A percentile compares a stretch with the other conserved stretches of the same genome.
phyloP scores from a whole-genome alignment of 2,329 filamentous ascomycete species.

The Pezicula carpinea region DNA sequence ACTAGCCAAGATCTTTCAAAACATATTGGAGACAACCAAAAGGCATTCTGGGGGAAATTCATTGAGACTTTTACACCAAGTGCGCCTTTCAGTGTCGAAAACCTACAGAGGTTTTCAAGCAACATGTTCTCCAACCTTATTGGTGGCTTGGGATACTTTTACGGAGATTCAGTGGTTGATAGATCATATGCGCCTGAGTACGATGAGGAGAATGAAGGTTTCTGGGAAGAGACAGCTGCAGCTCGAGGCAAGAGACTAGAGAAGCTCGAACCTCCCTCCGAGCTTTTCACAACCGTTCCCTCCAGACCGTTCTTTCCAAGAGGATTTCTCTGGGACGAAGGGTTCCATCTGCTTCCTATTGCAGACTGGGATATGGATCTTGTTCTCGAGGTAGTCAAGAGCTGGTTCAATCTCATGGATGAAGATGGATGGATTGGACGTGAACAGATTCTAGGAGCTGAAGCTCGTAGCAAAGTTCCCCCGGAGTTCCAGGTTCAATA shows the following conservation, averaged over 20 bases:
- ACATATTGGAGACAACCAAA: slow-evolving; percentile 61
- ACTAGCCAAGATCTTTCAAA: slow-evolving; percentile 61
- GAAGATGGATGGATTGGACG: slow-evolving; percentile 96
- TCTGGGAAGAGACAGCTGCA: slow-evolving; percentile 87
- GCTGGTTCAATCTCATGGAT: slow-evolving; percentile 95
- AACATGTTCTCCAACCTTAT: slow-evolving; percentile 92
- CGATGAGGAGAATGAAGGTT: slow-evolving; percentile 90
- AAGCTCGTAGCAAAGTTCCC: slow-evolving; percentile 93
- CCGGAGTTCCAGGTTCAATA: slow-evolving; percentile 92
- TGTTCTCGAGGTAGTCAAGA: slow-evolving; percentile 80
- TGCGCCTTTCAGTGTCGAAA: slow-evolving; percentile 67
- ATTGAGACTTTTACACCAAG: slow-evolving; percentile 66
- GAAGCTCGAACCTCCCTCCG: slow-evolving; percentile 72
- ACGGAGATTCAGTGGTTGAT: slow-evolving; percentile 83
- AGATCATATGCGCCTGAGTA: slow-evolving; percentile 89
- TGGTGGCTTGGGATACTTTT: slow-evolving; percentile 93
- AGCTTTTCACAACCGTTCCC: slow-evolving; percentile 87
- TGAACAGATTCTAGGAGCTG: slow-evolving; percentile 87
- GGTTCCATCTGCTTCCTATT: slow-evolving; percentile 88
- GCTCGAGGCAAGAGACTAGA: slow-evolving; percentile 67
- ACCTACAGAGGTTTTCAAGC: slow-evolving; percentile 76
- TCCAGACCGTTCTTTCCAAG: slow-evolving; percentile 94
- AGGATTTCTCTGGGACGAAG: slow-evolving; percentile 97
- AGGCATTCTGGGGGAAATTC: slow-evolving; percentile 72
- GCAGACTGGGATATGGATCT: slow-evolving; percentile 93